Conservation (phyloP, 768 basidiomycete species). For the Boletus subcaerulescens region DNA sequence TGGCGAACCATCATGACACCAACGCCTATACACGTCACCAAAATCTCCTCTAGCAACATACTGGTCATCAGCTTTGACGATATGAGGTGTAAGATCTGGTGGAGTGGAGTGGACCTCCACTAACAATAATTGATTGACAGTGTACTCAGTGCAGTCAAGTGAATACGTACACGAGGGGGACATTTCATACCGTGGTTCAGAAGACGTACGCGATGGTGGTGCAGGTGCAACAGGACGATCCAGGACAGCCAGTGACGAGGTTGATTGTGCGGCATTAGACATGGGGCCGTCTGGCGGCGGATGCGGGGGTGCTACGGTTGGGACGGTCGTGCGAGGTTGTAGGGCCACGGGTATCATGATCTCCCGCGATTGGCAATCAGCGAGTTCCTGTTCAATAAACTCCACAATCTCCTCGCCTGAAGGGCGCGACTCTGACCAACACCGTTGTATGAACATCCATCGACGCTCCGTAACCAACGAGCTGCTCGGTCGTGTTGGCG, state of each 20-base stretch:
- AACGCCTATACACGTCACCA: conserved; percentile 5
- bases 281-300: conserved; percentile 1
- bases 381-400: background rate
- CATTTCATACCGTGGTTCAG: no score
- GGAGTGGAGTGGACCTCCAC: background rate
- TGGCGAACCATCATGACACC: background rate
- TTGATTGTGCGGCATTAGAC: conserved; percentile 8
- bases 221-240: no score
- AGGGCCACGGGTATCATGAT: no score
- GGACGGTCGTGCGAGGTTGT: background rate
- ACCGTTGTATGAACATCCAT: conserved; percentile 14
- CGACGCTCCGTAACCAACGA: conserved; percentile 2
- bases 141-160: no score
- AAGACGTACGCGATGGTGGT: no score
- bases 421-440: conserved; percentile 28
- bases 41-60: background rate
- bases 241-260: no score
- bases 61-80: background rate
- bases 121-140: no score
- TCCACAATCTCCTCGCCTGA: conserved; percentile 25
- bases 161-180: no score
- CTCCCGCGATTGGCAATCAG: no score
- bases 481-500: background rate
- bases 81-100: background rate
- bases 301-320: background rate